Evolutionary conservation across 495 filamentous ascomycete genomes (phyloP).

Genomic region (Tuber calosporum): DNA sequence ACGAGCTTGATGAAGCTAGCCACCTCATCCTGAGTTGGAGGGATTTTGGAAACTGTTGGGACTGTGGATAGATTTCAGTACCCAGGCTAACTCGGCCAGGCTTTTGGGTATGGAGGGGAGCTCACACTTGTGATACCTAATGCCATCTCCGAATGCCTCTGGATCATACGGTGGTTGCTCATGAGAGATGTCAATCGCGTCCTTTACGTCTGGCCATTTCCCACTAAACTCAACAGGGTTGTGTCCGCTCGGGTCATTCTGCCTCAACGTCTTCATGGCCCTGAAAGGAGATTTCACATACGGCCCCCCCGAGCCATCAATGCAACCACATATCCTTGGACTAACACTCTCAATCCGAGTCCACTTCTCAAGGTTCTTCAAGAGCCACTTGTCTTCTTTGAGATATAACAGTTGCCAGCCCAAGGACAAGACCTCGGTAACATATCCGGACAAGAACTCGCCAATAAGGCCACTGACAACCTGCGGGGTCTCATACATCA

Average conservation of each 20-base stretch:
- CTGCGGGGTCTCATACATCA: constrained; percentile 72
- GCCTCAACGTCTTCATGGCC: constrained; percentile 64
- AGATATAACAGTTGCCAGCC: constrained; percentile 88
- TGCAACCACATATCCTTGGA: constrained; percentile 59
- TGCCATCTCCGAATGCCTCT: constrained; percentile 54
- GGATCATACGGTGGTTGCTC: constrained; percentile 64
- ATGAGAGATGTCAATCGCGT: constrained; percentile 63
- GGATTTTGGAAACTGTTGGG: constrained; percentile 85
- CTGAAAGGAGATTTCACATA: constrained; percentile 46
- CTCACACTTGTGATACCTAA: constrained; percentile 57
- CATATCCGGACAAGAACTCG: constrained; percentile 64
- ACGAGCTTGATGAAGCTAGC: constrained; percentile 69
- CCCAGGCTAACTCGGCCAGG: constrained; percentile 20
- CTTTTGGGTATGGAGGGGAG: neutral
- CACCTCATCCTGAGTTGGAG: constrained; percentile 69
- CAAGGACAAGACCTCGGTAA: constrained; percentile 69
- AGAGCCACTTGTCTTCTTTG: constrained; percentile 90
- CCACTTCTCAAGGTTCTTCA: constrained; percentile 95
- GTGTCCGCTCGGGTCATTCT: constrained; percentile 69
- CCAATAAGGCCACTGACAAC: constrained; percentile 73
- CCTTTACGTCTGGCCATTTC: constrained; percentile 56
- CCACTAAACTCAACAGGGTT: constrained; percentile 65
- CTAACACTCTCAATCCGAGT: constrained; percentile 69
- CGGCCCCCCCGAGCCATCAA: constrained; percentile 16
- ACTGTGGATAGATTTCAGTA: constrained; percentile 45